Percentiles rank a stretch among this genome's conserved stretches.
These are phyloP conservation scores for Penicillium lagena DNA, from an alignment of 495 filamentous ascomycete genomes.

Conservation along the genomic window DNA sequence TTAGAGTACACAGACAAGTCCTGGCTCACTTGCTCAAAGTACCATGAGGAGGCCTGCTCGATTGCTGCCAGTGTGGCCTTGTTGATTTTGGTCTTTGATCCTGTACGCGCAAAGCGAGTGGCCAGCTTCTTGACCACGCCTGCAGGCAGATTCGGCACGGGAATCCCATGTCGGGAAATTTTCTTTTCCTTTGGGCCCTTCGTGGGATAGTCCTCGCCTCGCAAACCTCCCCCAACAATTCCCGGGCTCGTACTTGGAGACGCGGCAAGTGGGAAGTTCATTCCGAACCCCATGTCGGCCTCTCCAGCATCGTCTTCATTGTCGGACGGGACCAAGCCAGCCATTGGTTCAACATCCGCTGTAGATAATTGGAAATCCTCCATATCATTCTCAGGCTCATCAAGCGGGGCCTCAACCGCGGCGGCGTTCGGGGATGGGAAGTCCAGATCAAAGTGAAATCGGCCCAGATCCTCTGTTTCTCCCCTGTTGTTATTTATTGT, in stretches of 20 bases:
- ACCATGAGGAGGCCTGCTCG: slow-evolving; percentile 76
- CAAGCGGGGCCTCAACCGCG: slow-evolving; percentile 23
- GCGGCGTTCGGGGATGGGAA: slow-evolving; percentile 32
- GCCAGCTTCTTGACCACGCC: slow-evolving; percentile 70
- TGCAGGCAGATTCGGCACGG: slow-evolving; percentile 66
- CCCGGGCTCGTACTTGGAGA: slow-evolving; percentile 33
- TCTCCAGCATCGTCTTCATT: slow-evolving; percentile 18
- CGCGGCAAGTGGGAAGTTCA: slow-evolving; percentile 18
- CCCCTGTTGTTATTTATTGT: slow-evolving; percentile 26
- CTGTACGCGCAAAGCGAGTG: slow-evolving; percentile 57
- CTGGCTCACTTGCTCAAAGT: slow-evolving; percentile 77
- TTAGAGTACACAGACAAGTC: slow-evolving; percentile 73
- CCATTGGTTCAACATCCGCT: slow-evolving; percentile 24
- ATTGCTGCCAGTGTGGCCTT: slow-evolving; percentile 68
- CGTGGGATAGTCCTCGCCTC: slow-evolving; percentile 23
- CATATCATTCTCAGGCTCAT: slow-evolving; percentile 26
- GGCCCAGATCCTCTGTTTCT: slow-evolving; percentile 41
- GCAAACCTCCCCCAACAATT: slow-evolving; percentile 35
- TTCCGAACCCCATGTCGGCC: slow-evolving; percentile 22
- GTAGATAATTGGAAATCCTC: slow-evolving; percentile 33
- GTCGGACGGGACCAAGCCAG: slow-evolving; percentile 12
- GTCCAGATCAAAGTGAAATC: slow-evolving; percentile 37
- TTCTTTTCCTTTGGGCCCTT: slow-evolving; percentile 40
- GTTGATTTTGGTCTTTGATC: slow-evolving; percentile 56
- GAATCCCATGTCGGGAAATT: slow-evolving; percentile 66